Evolutionary conservation across 768 basidiomycete genomes (phyloP), one percentile per base, ranked within the genome.

Genomic region (Tricholoma matsutake): DNA sequence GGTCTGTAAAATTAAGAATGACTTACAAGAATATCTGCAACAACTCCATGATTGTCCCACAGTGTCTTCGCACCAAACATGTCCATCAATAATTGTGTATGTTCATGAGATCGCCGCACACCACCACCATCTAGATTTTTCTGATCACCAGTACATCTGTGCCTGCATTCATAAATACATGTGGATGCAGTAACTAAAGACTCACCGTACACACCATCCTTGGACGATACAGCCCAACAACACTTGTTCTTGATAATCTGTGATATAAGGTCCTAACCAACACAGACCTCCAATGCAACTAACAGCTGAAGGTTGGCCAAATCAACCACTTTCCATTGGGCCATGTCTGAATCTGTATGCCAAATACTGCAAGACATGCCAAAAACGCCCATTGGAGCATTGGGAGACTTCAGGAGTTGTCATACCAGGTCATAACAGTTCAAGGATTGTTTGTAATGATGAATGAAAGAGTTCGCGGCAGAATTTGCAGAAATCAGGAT

Each of bases 171-270:
- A 13, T 52, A 29, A 52, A 52, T 16, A 52, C 49, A 31, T 16
- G 14, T 52, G 49, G 49, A 16, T 52, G 49, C 49, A 52, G 28
- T 52, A 52, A 52, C 25, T 52, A 52, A 52, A 52, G 41, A 56
- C 45, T 29, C 51, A 56, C 60, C 52, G 8, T 39, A 54, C 32
- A 43, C 70, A 78, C 75, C 74, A 77, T 3, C 69, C 68, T 52
- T 73, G 71, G 2, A 78, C 72, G 31, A 74, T 66, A 37, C 72
- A 67, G 0, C 75, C 64, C 0, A 76, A 59, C 2, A 70, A 53
- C 6, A 68, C 69, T 61, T 76, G 73, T 61, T 77, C 75, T 0
- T 73, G 76, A 45, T 78, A 77, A 56, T 77, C 72, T 0, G 73
- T 71, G 54, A 77, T 76, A 57, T 74, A 77, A 0, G 74, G 70